A percentile compares a stretch with the other conserved stretches of the same genome.
Evolutionary conservation across 2,329 filamentous ascomycete genomes (phyloP).

Genomic region (Xylaria polymorpha): DNA sequence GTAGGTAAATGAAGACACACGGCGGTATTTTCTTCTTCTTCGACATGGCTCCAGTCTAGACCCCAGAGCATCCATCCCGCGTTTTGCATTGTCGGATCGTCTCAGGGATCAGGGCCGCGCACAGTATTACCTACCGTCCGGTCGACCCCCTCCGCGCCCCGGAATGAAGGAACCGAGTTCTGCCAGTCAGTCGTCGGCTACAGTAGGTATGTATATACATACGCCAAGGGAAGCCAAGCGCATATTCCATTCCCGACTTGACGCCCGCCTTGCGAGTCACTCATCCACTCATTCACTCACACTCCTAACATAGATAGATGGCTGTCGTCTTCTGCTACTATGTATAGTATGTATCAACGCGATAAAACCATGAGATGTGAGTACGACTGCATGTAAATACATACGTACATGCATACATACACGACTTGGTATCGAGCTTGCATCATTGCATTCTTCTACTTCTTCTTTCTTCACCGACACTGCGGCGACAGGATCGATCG

Average conservation of each 20-base stretch:
- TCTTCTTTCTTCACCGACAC: slow-evolving; percentile 22
- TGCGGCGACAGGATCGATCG: slow-evolving; percentile 3
- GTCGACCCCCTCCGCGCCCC: slow-evolving; percentile 6
- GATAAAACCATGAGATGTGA: slow-evolving; percentile 1
- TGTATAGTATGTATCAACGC: no score
- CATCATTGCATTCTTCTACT: neutral
- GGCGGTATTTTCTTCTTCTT: no score
- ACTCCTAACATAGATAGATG: neutral
- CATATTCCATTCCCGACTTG: slow-evolving; percentile 21
- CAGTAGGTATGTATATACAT: no score
- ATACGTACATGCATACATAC: neutral
- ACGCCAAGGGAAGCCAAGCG: slow-evolving; percentile 7
- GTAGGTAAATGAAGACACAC: no score
- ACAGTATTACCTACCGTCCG: neutral
- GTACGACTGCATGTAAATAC: slow-evolving; percentile 15
- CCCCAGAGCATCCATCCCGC: neutral
- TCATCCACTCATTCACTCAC: no score
- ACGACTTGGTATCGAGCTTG: neutral
- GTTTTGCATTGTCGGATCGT: slow-evolving; percentile 11
- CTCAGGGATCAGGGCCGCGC: slow-evolving; percentile 17
- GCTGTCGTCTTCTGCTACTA: no score
- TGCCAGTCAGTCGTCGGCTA: slow-evolving; percentile 3
- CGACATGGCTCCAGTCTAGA: neutral
- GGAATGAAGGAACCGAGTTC: slow-evolving; percentile 18
- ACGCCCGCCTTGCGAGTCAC: slow-evolving; percentile 7